Base-by-base conservation (phyloP, 2,329 filamentous ascomycete species). In the Juglanconis sp. region DNA sequence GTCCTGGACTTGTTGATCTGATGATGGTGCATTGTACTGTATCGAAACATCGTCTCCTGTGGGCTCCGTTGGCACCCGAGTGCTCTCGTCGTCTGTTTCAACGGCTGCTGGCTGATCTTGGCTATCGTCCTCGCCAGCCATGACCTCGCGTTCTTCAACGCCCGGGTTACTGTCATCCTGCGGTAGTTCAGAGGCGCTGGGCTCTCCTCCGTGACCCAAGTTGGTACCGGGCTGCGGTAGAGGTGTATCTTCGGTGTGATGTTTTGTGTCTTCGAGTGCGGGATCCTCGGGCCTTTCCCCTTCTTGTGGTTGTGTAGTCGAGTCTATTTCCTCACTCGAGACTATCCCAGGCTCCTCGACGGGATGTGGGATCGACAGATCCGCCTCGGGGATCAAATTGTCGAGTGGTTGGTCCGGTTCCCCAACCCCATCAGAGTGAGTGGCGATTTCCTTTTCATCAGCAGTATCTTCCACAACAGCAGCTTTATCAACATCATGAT, bases 401-500 rank as follows among this genome's bases (percentile, higher is more conserved):
- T 17, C 35, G 13, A 15, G n/a, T 30, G 44, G 46, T 24, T 63
- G 50, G 30, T 47, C n/a, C 35, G 15, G n/a, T 24, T 57, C 49
- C 30, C 11, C 50, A 8, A 36, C 30, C 17, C 13, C 53, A 32
- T 36, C 38, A 17, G 34, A 38, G 40, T 52, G 46, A 58, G 46
- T 53, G 51, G 47, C 10, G 54, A 17, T 63, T 11, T 56, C 58
- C 40, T 61, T 57, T 57, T 57, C 52, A 54, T 63, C 61, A 63
- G 55, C 15, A 52, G 61, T 48, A 58, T 58, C 58, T 56, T 47
- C 31, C 46, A 56, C 48, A 53, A 52, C 47, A 54, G 55, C 61
- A 53, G 44, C 60, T 55, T 53, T 24, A 24, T 24, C 53, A 63
- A 52, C 46, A 17, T 57, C 55, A 63, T 52, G 61, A 63, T 63